Evolutionary conservation across 23 red algal species (phyloP), one percentile per base, ranked within the genome.

Genomic region (Cyanidioschyzon merolae): DNA sequence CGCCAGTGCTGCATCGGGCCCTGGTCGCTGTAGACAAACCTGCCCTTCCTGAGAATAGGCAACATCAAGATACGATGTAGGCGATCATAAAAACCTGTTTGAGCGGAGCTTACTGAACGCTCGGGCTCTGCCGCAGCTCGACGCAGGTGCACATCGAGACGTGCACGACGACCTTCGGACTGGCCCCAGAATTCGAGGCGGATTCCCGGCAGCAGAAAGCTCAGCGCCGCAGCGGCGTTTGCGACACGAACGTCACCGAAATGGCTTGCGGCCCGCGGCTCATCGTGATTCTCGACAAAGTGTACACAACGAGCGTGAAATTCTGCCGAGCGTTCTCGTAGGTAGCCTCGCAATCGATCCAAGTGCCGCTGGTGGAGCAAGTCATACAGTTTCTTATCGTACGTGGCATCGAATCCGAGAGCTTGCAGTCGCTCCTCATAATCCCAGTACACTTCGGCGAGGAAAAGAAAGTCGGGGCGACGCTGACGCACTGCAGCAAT

Each of bases 251-350:
- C 30, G 16, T 58, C 76, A 30, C 83, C 71, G 67, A 86, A 86
- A 39, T 86, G 39, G 29, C 15, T 7, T 2, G 67, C 58, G 16
- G 83, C 83, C 12, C 83, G 75, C 27, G 83, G 83, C 39, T 86
- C 83, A 38, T 86, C 83, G 58, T 86, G 83, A 32, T 86, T 86
- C 36, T 86, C 83, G 26, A 86, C 74, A 39, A 86, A 86, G 57
- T 86, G 83, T n/a, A 76, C 41, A n/a, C 34, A 41, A 40, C 79
- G 83, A 38, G 74, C 74, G 37, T 71, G 63, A 77, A 77, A 76
- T 24, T 58, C 76, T 37, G 41, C 38, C 15, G 83, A 68, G 35
- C 71, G 59, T 1, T 75, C 67, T 32, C 30, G 0, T 26, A 86
- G 31, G 34, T 86, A 86, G 39, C 2, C 37, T 39, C 83, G 75